These are phyloP conservation scores for Podospora pseudoanserina DNA, from an alignment of 495 filamentous ascomycete species.

Conservation along the genomic window DNA sequence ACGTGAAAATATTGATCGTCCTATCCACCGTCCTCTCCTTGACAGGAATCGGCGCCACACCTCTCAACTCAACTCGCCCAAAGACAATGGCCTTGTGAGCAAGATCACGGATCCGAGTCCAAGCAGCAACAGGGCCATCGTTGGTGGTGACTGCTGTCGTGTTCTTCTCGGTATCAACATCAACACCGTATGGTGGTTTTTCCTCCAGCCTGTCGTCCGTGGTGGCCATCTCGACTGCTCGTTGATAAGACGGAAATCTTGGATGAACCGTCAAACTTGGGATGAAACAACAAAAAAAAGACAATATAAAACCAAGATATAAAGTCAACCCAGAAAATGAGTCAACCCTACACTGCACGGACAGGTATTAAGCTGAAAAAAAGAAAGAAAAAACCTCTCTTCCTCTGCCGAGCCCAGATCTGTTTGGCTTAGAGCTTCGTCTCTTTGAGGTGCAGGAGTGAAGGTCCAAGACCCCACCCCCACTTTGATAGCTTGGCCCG, in stretches of 20 bases:
- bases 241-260: neutral
- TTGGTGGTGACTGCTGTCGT: neutral
- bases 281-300: neutral
- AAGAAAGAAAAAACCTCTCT: neutral
- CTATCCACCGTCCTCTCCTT: constrained; percentile 48
- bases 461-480: neutral
- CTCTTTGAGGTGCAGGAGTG: neutral
- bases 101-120: neutral
- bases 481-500: neutral
- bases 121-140: neutral
- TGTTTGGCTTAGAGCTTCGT: neutral
- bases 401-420: neutral
- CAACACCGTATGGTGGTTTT: neutral
- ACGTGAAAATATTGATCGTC: constrained; percentile 47
- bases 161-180: neutral
- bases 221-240: neutral
- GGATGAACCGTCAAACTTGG: neutral
- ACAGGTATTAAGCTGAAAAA: neutral
- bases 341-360: neutral
- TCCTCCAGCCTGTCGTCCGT: neutral
- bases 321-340: neutral
- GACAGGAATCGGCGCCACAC: constrained; percentile 49
- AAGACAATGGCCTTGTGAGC: constrained; percentile 2
- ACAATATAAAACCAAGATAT: neutral
- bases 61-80: constrained; percentile 44